Conservation (phyloP, 192 early-diverging fungal species). For the Diversispora eburnea region DNA sequence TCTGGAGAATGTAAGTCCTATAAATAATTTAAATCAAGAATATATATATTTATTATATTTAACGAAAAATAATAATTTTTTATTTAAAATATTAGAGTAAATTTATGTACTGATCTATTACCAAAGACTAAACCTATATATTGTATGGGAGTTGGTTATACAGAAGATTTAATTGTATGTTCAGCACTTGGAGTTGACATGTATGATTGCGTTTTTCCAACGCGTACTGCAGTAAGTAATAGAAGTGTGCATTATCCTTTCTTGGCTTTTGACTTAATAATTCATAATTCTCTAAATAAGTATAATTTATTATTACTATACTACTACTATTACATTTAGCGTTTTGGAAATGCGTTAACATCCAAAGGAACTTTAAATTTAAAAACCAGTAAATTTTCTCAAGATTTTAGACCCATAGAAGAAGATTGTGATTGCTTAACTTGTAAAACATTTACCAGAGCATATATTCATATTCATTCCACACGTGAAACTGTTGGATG, state of each 20-base stretch:
- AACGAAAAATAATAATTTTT: not conserved
- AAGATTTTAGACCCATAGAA: conserved; percentile 71
- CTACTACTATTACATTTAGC: conserved; percentile 28
- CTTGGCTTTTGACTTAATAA: not conserved
- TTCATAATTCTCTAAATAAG: not conserved
- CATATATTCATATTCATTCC: conserved; percentile 66
- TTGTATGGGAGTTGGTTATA: conserved; percentile 89
- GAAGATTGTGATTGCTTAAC: conserved; percentile 72
- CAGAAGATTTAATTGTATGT: conserved; percentile 82
- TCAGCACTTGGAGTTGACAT: conserved; percentile 84
- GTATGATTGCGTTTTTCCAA: conserved; percentile 91
- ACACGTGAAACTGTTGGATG: conserved; percentile 77
- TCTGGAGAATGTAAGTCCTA: conserved; percentile 67
- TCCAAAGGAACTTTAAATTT: conserved; percentile 65
- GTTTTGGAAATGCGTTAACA: conserved; percentile 83
- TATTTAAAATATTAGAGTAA: conserved; percentile 45
- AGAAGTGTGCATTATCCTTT: too few relatives aligned
- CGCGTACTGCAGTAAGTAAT: conserved; percentile 67
- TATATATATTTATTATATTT: conserved; percentile 66
- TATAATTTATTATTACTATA: not conserved
- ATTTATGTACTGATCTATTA: conserved; percentile 73
- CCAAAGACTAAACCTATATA: conserved; percentile 82
- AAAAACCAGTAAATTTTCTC: conserved; percentile 55
- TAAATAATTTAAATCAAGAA: conserved; percentile 42
- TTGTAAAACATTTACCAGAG: conserved; percentile 69